A percentile compares a stretch with the other conserved stretches of the same genome.
Evolutionary conservation across 306 rosid species (phyloP).

Genomic region (Cicer yamashitae): DNA sequence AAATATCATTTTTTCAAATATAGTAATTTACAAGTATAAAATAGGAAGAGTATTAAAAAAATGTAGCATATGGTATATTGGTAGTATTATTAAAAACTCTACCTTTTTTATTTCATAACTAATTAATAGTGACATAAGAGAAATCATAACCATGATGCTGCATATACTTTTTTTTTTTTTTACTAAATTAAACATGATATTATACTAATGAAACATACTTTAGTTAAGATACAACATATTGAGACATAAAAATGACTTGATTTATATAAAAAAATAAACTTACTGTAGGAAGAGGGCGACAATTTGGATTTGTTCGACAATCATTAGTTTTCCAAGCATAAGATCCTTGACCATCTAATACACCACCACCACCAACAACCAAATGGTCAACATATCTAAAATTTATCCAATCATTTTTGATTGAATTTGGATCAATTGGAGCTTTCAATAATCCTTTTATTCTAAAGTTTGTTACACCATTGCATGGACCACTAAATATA

Average conservation of each 20-base stretch:
- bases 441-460: constrained; percentile 58
- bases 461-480: constrained; percentile 48
- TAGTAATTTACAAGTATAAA: background rate
- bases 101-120: background rate
- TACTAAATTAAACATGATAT: too few relatives aligned
- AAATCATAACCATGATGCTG: background rate
- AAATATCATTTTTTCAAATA: background rate
- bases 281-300: constrained; percentile 53
- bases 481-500: constrained; percentile 62
- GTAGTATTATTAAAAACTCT: background rate
- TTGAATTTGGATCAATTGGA: constrained; percentile 43
- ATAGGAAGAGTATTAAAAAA: too few relatives aligned
- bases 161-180: too few relatives aligned
- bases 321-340: constrained; percentile 56
- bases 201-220: too few relatives aligned
- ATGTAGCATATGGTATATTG: background rate
- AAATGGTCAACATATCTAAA: constrained; percentile 54
- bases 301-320: constrained; percentile 44
- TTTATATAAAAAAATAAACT: background rate
- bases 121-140: too few relatives aligned
- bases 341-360: constrained; percentile 64
- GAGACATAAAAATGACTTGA: too few relatives aligned
- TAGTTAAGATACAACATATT: too few relatives aligned
- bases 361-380: constrained; percentile 58
- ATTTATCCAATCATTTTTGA: constrained; percentile 54